Evolutionary conservation across 225 moss, liverwort and hornwort species (phyloP).

Genomic region (Neckera pumila): DNA sequence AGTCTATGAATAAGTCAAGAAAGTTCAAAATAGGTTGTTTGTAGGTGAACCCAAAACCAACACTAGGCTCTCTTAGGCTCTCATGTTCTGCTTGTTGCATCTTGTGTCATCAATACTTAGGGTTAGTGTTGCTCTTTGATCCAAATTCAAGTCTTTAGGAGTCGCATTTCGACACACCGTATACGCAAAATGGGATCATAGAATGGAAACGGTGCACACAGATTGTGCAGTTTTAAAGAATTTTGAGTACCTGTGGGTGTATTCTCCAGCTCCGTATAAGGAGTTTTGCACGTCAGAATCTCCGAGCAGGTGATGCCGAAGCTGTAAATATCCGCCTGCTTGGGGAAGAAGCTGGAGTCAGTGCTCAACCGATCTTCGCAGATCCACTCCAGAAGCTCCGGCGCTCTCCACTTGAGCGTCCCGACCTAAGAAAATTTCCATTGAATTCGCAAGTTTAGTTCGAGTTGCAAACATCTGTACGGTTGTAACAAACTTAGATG

Average conservation of each 20-base stretch:
- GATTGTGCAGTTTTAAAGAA: background rate
- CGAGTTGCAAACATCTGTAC: too few species aligned
- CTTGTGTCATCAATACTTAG: background rate
- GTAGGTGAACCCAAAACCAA: background rate
- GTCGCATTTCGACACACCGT: too few species aligned
- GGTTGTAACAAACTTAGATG: background rate
- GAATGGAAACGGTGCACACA: background rate
- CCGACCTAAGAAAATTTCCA: background rate
- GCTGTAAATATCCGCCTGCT: conserved; percentile 17
- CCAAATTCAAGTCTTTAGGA: background rate
- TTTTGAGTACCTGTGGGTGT: background rate
- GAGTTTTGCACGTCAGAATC: background rate
- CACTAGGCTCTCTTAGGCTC: background rate
- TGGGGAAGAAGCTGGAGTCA: background rate
- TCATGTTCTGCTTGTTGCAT: background rate
- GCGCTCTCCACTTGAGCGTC: conserved; percentile 9
- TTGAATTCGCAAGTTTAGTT: background rate
- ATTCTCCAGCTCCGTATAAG: background rate
- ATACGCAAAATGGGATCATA: background rate
- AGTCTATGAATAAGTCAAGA: background rate
- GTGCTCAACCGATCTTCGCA: background rate
- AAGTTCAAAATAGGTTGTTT: background rate
- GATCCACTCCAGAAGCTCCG: background rate
- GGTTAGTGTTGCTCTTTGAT: background rate
- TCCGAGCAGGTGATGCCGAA: conserved; percentile 28